Percentiles rank a stretch among this genome's conserved stretches.
These are phyloP conservation scores for Deinandra increscens DNA, from an alignment of 129 eudicot genomes.

Conservation along the genomic window DNA sequence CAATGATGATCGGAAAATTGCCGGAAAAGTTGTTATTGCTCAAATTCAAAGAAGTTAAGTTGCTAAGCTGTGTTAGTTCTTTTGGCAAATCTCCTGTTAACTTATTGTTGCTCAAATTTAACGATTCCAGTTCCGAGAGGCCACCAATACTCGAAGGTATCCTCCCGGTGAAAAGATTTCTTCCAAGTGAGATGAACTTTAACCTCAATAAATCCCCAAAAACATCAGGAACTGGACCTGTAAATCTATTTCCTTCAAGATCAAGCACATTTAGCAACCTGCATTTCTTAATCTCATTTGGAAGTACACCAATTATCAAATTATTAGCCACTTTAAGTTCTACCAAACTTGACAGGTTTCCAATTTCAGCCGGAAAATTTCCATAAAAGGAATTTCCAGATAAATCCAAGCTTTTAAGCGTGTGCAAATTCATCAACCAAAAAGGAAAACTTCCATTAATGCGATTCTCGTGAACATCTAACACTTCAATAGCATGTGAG, in stretches of 20 bases:
- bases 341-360: constrained; percentile 38
- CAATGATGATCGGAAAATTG: constrained; percentile 30
- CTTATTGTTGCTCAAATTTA: constrained; percentile 58
- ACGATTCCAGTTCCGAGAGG: constrained; percentile 37
- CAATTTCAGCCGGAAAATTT: constrained; percentile 40
- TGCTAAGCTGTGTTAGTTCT: constrained; percentile 48
- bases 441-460: constrained; percentile 52
- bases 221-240: constrained; percentile 56
- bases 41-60: constrained; percentile 58
- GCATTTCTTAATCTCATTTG: constrained; percentile 51
- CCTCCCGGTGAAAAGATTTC: constrained; percentile 49
- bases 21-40: constrained; percentile 52
- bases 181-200: constrained; percentile 47
- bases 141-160: constrained; percentile 45
- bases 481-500: constrained; percentile 34
- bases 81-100: constrained; percentile 53
- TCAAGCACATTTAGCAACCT: constrained; percentile 48
- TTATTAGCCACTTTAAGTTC: constrained; percentile 65
- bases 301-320: constrained; percentile 49
- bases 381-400: constrained; percentile 62
- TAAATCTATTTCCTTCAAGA: constrained; percentile 52
- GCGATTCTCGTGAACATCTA: constrained; percentile 64
- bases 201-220: constrained; percentile 38
- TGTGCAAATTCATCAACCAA: constrained; percentile 45
- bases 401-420: constrained; percentile 45